Percentiles rank a stretch among this genome's conserved stretches.
These are phyloP conservation scores for Ogataea hybrid DNA, from an alignment of 1,139 yeast species.

Conservation along the genomic window DNA sequence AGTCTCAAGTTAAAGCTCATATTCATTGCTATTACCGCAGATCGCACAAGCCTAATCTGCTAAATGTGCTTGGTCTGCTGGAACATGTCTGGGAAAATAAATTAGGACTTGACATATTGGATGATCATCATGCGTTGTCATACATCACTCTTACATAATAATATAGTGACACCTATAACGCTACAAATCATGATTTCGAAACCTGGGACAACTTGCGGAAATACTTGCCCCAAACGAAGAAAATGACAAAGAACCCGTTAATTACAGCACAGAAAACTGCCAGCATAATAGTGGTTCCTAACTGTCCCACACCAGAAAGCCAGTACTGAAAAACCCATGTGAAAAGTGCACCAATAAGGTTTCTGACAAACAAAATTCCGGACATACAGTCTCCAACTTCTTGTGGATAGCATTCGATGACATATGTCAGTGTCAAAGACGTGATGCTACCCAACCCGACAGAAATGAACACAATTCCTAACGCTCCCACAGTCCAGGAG, in stretches of 20 bases:
- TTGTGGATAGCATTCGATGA: not conserved
- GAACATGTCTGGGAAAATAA: too few relatives aligned
- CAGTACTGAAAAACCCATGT: not conserved
- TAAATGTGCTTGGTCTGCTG: too few relatives aligned
- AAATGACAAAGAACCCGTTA: not conserved
- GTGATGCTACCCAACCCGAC: not conserved
- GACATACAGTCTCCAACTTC: not conserved
- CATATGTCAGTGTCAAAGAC: not conserved
- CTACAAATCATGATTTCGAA: not conserved
- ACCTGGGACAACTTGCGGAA: not conserved
- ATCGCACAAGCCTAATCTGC: too few relatives aligned
- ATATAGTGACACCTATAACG: not conserved
- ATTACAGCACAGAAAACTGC: not conserved
- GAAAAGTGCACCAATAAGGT: not conserved
- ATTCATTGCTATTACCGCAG: too few relatives aligned
- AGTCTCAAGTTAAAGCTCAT: too few relatives aligned
- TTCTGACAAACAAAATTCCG: not conserved
- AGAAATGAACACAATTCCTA: slow-evolving; percentile 1
- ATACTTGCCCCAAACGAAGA: not conserved
- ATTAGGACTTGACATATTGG: too few relatives aligned
- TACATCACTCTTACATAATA: too few relatives aligned
- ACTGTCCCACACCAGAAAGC: not conserved
- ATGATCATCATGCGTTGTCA: too few relatives aligned
- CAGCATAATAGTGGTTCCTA: not conserved
- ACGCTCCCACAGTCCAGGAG: not conserved